Evolutionary conservation across 371 early-diverging fungal species (phyloP).

Genomic region (Haplosporangium sp.): DNA sequence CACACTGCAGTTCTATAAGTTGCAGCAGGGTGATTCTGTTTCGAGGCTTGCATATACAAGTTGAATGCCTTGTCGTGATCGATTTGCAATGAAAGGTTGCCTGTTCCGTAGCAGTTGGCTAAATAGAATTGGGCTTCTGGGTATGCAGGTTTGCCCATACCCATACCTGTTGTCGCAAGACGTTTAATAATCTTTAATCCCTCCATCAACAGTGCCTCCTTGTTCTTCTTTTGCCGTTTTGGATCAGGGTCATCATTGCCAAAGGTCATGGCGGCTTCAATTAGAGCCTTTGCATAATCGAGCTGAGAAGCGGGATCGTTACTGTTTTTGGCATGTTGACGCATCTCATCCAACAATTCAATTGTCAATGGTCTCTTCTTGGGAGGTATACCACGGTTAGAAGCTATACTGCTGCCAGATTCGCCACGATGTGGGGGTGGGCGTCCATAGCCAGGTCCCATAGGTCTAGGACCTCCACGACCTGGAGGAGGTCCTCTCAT

Average conservation of each 20-base stretch:
- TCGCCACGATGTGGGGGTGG: constrained; percentile 38
- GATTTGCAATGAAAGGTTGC: constrained; percentile 76
- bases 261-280: constrained; percentile 66
- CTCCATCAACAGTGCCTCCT: constrained; percentile 75
- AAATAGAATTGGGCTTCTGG: constrained; percentile 94
- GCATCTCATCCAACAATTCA: constrained; percentile 80
- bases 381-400: neutral
- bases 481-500: constrained; percentile 49
- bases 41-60: constrained; percentile 93
- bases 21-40: constrained; percentile 92
- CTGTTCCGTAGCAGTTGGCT: constrained; percentile 87
- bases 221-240: constrained; percentile 76
- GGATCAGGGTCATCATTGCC: constrained; percentile 73
- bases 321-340: constrained; percentile 78
- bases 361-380: constrained; percentile 59
- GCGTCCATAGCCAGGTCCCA: constrained; percentile 36
- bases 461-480: constrained; percentile 44
- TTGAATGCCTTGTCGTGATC: constrained; percentile 93
- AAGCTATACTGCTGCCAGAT: constrained; percentile 21
- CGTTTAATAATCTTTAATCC: constrained; percentile 85
- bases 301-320: constrained; percentile 83
- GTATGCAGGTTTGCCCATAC: constrained; percentile 74
- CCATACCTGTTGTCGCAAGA: constrained; percentile 71
- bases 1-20: constrained; percentile 96
- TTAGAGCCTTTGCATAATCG: constrained; percentile 83